Evolutionary conservation across 2,329 filamentous ascomycete genomes (phyloP).

Genomic region (Anisogramma anomala): DNA sequence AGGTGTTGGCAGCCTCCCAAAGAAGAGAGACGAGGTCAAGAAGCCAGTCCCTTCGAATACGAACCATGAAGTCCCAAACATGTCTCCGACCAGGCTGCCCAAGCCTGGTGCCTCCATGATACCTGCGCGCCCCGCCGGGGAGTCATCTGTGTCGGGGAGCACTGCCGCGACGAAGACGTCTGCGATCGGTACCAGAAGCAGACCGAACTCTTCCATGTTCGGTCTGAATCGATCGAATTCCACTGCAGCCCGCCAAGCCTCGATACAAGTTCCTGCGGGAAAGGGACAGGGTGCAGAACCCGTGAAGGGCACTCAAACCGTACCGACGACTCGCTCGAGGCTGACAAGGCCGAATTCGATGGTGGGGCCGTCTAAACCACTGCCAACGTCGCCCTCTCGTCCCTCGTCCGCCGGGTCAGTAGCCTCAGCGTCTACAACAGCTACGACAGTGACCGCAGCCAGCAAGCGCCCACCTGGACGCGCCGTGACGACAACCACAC

Average conservation of each 20-base stretch:
- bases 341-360: conserved; percentile 15
- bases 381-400: conserved; percentile 11
- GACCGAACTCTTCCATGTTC: conserved; percentile 18
- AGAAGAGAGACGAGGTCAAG: conserved; percentile 5
- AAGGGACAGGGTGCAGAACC: neutral
- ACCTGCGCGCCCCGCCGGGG: conserved; percentile 16
- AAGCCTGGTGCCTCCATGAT: conserved; percentile 30
- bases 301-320: conserved; percentile 2
- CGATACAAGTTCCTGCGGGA: conserved; percentile 12
- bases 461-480: conserved; percentile 11
- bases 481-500: conserved; percentile 8
- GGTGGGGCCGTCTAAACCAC: conserved; percentile 11
- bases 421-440: conserved; percentile 11
- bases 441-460: conserved; percentile 3
- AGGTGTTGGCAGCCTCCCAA: conserved; percentile 4
- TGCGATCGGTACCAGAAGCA: conserved; percentile 8
- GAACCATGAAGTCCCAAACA: conserved; percentile 19
- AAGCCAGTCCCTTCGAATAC: neutral
- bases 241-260: conserved; percentile 17
- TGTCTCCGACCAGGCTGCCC: conserved; percentile 40
- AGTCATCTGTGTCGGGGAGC: neutral
- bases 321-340: conserved; percentile 14
- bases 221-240: conserved; percentile 11
- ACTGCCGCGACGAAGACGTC: neutral
- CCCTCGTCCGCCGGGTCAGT: conserved; percentile 20